These are phyloP conservation scores for Oligophagozyma castellii DNA, from an alignment of 1,139 yeast species.

Conservation along the genomic window DNA sequence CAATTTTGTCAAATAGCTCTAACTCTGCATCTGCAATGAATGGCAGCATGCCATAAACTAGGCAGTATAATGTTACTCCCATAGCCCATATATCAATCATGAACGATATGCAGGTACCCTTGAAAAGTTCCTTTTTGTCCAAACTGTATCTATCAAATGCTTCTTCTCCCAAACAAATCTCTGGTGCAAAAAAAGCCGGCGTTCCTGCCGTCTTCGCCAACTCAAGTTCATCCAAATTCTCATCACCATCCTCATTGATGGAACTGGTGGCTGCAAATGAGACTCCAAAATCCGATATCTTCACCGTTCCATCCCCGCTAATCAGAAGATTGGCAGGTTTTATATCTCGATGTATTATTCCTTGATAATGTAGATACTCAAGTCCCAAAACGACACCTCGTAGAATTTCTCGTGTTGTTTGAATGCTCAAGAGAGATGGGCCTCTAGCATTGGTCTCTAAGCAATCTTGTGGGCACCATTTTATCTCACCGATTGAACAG, in stretches of 20 bases:
- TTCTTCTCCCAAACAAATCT: constrained; percentile 21
- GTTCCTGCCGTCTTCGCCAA: constrained; percentile 85
- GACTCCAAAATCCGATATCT: constrained; percentile 94
- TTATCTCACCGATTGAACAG: constrained; percentile 82
- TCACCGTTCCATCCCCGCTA: constrained; percentile 59
- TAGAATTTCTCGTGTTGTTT: constrained; percentile 56
- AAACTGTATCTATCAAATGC: constrained; percentile 9
- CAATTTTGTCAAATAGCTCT: constrained; percentile 75
- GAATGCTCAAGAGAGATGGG: constrained; percentile 52
- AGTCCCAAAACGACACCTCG: constrained; percentile 82
- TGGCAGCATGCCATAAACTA: constrained; percentile 79
- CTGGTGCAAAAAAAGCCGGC: constrained; percentile 48
- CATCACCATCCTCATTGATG: constrained; percentile 33
- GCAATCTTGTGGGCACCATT: constrained; percentile 41
- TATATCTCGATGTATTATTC: constrained; percentile 91
- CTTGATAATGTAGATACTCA: constrained; percentile 86
- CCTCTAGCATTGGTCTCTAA: constrained; percentile 33
- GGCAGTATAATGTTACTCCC: constrained; percentile 84
- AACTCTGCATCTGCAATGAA: constrained; percentile 83
- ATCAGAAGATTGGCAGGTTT: constrained; percentile 90
- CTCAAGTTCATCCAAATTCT: constrained; percentile 49
- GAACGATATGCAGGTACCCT: constrained; percentile 26
- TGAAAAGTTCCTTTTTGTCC: constrained; percentile 19
- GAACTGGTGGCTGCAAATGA: constrained; percentile 58
- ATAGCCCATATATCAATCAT: constrained; percentile 95